Evolutionary conservation across 257 asterid species (phyloP).

Genomic region (Nemophila menziesii): DNA sequence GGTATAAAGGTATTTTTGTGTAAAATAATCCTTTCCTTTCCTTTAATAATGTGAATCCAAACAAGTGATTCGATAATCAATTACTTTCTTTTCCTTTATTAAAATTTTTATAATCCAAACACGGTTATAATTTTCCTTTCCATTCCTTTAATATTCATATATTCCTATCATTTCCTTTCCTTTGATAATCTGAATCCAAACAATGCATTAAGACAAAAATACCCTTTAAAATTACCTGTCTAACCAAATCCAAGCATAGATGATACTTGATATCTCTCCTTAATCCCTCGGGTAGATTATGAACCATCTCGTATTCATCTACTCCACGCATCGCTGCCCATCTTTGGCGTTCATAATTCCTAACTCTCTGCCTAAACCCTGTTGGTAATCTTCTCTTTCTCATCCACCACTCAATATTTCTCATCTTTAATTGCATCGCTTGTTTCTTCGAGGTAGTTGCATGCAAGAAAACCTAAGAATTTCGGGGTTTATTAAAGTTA

Average conservation of each 20-base stretch:
- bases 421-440: conserved; percentile 91
- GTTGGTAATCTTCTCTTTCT: conserved; percentile 62
- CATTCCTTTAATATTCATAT: too few species aligned
- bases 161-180: too few species aligned
- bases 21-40: too few species aligned
- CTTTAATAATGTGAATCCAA: too few species aligned
- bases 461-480: conserved; percentile 66
- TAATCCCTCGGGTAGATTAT: conserved; percentile 85
- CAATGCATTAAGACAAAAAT: not conserved
- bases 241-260: conserved; percentile 80
- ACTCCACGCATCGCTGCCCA: conserved; percentile 99
- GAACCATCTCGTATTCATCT: conserved; percentile 77
- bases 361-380: conserved; percentile 54
- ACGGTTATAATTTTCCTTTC: too few species aligned
- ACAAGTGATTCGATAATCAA: too few species aligned
- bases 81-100: too few species aligned
- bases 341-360: conserved; percentile 76
- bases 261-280: conserved; percentile 89
- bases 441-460: conserved; percentile 98
- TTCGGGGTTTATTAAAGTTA: not conserved
- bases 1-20: too few species aligned
- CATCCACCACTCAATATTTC: conserved; percentile 99
- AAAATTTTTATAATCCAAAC: too few species aligned
- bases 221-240: conserved; percentile 35
- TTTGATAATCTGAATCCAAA: too few species aligned